Evolutionary conservation across 1,284 basidiomycete genomes (phyloP), one percentile per base, ranked within the genome.

Genomic region (Heterobasidion parviporum): DNA sequence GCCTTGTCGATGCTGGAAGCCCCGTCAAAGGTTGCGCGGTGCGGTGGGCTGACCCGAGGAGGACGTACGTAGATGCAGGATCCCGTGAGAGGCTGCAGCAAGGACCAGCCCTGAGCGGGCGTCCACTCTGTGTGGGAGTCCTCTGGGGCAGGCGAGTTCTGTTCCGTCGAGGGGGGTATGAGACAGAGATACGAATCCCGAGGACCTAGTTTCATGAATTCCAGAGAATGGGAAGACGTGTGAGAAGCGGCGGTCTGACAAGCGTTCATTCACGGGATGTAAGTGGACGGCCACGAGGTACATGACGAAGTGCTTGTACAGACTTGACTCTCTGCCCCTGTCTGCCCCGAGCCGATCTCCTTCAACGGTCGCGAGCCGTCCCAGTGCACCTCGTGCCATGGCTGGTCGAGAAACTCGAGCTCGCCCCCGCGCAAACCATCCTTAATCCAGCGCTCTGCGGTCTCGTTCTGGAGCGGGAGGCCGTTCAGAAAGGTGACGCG

Each of bases 401-500:
- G 74, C 61, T 86, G 78, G 63, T 82, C 81, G 35, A 90, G 73
- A 67, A 93, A 94, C 69, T 94, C 87, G 52, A 71, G 75, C 65
- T 90, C 82, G 35, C 89, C 89, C 50, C 83, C 85, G 50, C 68
- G 76, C 36, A 93, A 74, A 34, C 90, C 91, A 16, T 82, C 68
- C 32, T 69, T 68, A 20, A 89, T 77, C 87, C 87, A 91, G 48
- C 76, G 74, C 59, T 84, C 74, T 8, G 89, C 92, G 10, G 91
- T 92, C 46, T 83, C 74, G 63, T 85, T 84, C 8, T 79, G 69
- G 56, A 94, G 70, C n/a, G 92, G 91, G 15, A 85, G 79, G 57
- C 83, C 80, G 66, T 91, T 90, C 63, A 94, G 80, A 70, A 91
- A 94, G 49, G 83, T 74, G 61, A 94, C 83, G 53, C 84, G 79